Conservation (phyloP, 495 filamentous ascomycete species). For the Penicillium cosmopolitanum region DNA sequence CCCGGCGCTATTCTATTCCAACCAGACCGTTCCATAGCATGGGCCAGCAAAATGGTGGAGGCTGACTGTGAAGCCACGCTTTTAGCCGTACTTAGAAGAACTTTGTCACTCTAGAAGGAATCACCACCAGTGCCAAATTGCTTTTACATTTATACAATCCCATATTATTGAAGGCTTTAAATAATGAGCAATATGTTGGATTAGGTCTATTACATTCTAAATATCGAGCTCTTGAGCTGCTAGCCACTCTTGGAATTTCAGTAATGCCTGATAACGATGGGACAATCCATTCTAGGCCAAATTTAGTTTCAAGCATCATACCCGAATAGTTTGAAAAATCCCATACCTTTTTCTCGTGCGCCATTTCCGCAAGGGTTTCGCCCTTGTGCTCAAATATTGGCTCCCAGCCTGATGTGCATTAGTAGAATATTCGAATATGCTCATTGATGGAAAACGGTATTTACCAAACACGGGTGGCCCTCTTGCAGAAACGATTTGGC, state of each 20-base stretch:
- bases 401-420: conserved; percentile 69
- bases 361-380: conserved; percentile 92
- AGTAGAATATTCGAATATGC: too few relatives aligned
- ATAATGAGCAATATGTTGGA: background rate
- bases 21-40: conserved; percentile 50
- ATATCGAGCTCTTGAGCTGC: conserved; percentile 26
- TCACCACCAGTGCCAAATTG: background rate
- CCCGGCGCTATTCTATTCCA: conserved; percentile 49
- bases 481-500: conserved; percentile 46
- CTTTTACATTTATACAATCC: background rate
- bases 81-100: background rate
- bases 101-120: background rate
- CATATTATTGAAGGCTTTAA: background rate
- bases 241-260: conserved; percentile 79
- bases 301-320: conserved; percentile 9
- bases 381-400: conserved; percentile 88
- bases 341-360: conserved; percentile 66
- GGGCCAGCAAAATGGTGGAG: conserved; percentile 10
- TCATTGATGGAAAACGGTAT: background rate
- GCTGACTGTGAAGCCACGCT: background rate
- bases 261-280: conserved; percentile 76
- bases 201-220: background rate
- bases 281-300: conserved; percentile 69
- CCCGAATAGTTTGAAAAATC: background rate
- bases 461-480: conserved; percentile 71